Percentiles rank a stretch among this genome's conserved stretches.
phyloP scores from a whole-genome alignment of 495 filamentous ascomycete species.

The Xylaria venustula region DNA sequence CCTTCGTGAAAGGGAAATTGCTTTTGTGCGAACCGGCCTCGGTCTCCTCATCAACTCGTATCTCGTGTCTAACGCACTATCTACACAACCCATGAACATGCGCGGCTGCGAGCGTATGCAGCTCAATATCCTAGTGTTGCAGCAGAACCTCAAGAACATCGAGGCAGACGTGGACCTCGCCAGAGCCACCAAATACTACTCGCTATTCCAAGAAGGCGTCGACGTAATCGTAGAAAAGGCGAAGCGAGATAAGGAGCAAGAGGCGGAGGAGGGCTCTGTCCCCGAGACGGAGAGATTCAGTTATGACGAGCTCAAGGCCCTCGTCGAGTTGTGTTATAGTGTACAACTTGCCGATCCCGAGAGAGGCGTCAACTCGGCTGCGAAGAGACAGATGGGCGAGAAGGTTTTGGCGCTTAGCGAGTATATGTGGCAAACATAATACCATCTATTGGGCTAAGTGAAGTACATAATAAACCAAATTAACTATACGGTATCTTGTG shows the following conservation, averaged over 20 bases:
- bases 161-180: conserved; percentile 69
- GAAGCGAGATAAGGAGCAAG: conserved; percentile 47
- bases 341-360: conserved; percentile 70
- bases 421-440: conserved; percentile 64
- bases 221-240: conserved; percentile 66
- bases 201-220: conserved; percentile 75
- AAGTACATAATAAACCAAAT: too few relatives aligned
- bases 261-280: conserved; percentile 32
- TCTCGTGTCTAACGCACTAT: conserved; percentile 62
- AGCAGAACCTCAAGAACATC: conserved; percentile 93
- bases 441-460: too few relatives aligned
- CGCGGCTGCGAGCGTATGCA: conserved; percentile 78
- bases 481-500: too few relatives aligned
- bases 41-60: conserved; percentile 67
- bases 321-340: conserved; percentile 84
- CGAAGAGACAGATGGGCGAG: conserved; percentile 74
- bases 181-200: conserved; percentile 71
- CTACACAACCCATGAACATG: conserved; percentile 68
- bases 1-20: conserved; percentile 61
- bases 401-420: conserved; percentile 73
- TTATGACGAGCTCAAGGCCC: conserved; percentile 79
- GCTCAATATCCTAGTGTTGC: conserved; percentile 87
- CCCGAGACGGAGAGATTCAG: conserved; percentile 55
- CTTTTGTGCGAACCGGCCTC: conserved; percentile 72
- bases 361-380: conserved; percentile 69